phyloP scores from a whole-genome alignment of 129 eudicot species.

The Dittrichia graveolens region DNA sequence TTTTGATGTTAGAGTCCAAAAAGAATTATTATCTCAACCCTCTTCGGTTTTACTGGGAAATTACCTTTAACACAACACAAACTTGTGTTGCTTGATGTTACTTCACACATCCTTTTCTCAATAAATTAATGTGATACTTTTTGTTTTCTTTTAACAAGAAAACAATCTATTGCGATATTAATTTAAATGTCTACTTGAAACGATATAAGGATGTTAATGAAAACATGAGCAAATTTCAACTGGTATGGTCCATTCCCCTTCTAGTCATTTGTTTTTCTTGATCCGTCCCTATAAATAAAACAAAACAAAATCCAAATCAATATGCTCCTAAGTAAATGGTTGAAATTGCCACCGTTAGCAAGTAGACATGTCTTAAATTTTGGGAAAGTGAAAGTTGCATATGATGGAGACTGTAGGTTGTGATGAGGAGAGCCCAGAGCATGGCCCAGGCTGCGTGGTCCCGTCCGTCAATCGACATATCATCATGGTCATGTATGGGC shows the following conservation, averaged over 20 bases:
- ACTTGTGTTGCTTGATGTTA: too few species aligned
- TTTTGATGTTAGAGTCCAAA: too few species aligned
- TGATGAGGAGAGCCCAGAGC: conserved; percentile 94
- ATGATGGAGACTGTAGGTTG: conserved; percentile 56
- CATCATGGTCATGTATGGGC: conserved; percentile 95
- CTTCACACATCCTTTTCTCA: too few species aligned
- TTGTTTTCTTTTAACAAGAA: too few species aligned
- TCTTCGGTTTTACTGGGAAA: too few species aligned
- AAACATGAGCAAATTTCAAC: not conserved
- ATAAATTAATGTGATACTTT: too few species aligned
- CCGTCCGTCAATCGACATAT: conserved; percentile 60
- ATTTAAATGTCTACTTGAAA: too few species aligned
- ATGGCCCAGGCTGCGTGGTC: conserved; percentile 96
- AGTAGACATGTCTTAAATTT: not conserved
- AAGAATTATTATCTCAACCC: too few species aligned
- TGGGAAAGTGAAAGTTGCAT: conserved; percentile 7
- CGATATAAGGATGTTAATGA: too few species aligned
- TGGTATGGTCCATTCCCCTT: not conserved
- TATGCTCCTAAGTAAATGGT: not conserved
- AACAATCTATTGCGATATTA: too few species aligned
- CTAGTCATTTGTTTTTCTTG: not conserved
- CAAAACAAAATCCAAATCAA: not conserved
- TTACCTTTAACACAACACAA: too few species aligned
- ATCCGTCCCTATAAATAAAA: not conserved
- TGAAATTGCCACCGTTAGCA: not conserved